Percentiles rank a stretch among this genome's conserved stretches.
These are phyloP conservation scores for Lumnitzera littorea DNA, from an alignment of 345 rosid species.

Conservation along the genomic window DNA sequence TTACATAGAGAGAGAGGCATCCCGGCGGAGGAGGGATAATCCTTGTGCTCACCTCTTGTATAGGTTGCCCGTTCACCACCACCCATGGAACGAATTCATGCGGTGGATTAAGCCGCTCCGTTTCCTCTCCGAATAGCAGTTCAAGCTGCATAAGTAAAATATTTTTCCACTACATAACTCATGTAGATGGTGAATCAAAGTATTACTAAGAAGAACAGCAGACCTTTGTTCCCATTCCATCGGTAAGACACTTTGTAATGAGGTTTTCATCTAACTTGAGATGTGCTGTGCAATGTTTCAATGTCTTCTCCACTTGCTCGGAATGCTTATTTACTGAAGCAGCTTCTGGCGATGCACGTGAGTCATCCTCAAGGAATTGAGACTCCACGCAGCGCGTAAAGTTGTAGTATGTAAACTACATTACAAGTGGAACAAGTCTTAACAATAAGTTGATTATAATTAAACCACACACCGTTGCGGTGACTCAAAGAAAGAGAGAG, in stretches of 20 bases:
- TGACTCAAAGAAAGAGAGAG: background rate
- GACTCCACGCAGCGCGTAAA: slow-evolving; percentile 34
- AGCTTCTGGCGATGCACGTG: background rate
- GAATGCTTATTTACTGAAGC: slow-evolving; percentile 3
- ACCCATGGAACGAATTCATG: slow-evolving; percentile 38
- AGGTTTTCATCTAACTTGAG: slow-evolving; percentile 13
- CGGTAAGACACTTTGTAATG: slow-evolving; percentile 26
- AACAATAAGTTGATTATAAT: no score
- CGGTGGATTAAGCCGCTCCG: slow-evolving; percentile 23
- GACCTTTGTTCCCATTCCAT: slow-evolving; percentile 35
- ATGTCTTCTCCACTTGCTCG: slow-evolving; percentile 1
- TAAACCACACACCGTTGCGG: no score
- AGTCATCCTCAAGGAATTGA: background rate
- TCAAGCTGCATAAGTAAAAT: slow-evolving; percentile 16
- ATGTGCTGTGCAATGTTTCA: slow-evolving; percentile 21
- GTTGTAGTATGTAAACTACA: slow-evolving; percentile 34
- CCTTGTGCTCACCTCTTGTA: no score
- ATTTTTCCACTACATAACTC: no score
- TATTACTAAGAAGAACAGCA: background rate
- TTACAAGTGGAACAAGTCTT: background rate
- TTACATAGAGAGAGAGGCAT: no score
- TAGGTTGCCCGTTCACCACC: slow-evolving; percentile 17
- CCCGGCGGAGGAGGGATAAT: no score
- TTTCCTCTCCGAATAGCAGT: slow-evolving; percentile 21
- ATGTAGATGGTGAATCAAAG: no score